Evolutionary conservation across 306 rosid genomes (phyloP).

Genomic region (Purshia tridentata): DNA sequence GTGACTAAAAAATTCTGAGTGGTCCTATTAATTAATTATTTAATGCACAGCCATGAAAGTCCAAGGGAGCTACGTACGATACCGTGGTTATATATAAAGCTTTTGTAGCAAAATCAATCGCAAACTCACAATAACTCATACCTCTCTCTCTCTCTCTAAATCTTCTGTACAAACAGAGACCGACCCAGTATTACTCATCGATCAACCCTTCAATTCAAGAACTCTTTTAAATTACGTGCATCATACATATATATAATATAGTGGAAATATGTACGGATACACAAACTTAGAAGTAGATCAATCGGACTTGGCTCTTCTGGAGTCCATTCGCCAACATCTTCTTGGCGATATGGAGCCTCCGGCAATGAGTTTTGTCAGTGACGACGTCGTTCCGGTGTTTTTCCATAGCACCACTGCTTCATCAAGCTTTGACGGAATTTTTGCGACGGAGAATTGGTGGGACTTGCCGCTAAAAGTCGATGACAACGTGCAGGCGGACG

Average conservation of each 20-base stretch:
- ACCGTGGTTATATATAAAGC: not conserved
- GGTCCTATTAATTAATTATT: too few relatives aligned
- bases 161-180: too few relatives aligned
- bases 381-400: not conserved
- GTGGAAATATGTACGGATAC: slow-evolving; percentile 2
- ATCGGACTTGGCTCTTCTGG: slow-evolving; percentile 16
- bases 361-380: not conserved
- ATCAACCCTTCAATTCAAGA: too few relatives aligned
- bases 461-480: not conserved
- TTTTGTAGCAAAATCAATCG: not conserved
- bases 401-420: not conserved
- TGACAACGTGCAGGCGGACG: not conserved
- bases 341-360: not conserved
- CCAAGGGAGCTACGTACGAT: not conserved
- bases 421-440: not conserved
- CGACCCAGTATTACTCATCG: too few relatives aligned
- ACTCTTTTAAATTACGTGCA: too few relatives aligned
- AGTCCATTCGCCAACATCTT: slow-evolving; percentile 18
- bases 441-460: not conserved
- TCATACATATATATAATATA: too few relatives aligned
- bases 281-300: not conserved
- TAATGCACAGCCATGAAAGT: not conserved
- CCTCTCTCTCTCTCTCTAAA: too few relatives aligned
- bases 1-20: too few relatives aligned
- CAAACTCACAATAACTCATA: too few relatives aligned